These are phyloP conservation scores for Metschnikowia noctiluminum DNA, from an alignment of 805 yeast genomes.

Conservation along the genomic window DNA sequence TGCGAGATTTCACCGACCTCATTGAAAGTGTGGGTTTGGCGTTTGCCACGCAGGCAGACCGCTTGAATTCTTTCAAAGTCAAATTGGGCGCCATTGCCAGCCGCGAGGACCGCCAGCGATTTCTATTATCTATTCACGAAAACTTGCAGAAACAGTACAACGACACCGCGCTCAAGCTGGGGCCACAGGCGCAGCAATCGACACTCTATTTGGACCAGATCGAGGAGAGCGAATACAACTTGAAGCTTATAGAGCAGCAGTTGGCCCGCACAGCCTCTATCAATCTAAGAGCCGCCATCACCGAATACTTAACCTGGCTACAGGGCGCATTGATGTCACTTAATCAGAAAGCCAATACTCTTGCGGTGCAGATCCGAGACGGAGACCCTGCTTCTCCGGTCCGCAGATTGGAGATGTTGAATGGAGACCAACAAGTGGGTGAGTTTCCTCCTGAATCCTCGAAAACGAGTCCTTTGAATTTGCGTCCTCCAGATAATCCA, in stretches of 20 bases:
- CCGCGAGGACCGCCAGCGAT: constrained; percentile 47
- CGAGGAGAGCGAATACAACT: constrained; percentile 48
- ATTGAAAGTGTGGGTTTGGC: constrained; percentile 12
- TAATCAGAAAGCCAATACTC: constrained; percentile 2
- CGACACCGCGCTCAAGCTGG: constrained; percentile 41
- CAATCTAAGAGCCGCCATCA: constrained; percentile 43
- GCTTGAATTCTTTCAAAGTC: constrained; percentile 41
- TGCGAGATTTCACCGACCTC: constrained; percentile 13
- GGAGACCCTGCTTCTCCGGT: constrained; percentile 9
- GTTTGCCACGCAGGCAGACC: constrained; percentile 37
- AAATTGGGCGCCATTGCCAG: constrained; percentile 46
- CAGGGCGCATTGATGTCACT: constrained; percentile 15
- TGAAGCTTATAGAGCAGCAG: constrained; percentile 54
- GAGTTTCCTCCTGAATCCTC: constrained; percentile 5
- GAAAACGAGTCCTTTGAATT: constrained; percentile 8
- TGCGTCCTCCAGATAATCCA: constrained; percentile 5
- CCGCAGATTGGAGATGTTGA: constrained; percentile 2
- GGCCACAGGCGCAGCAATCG: constrained; percentile 42
- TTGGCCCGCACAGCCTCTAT: constrained; percentile 44
- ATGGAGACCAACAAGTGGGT: constrained; percentile 2
- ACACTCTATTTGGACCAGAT: constrained; percentile 46
- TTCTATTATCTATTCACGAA: constrained; percentile 33
- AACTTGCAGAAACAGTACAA: constrained; percentile 37
- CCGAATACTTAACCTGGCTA: constrained; percentile 39
- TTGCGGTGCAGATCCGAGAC: constrained; percentile 7